A percentile compares a stretch with the other conserved stretches of the same genome.
Conservation (phyloP, 306 rosid species). For the Lablab purpureus region DNA sequence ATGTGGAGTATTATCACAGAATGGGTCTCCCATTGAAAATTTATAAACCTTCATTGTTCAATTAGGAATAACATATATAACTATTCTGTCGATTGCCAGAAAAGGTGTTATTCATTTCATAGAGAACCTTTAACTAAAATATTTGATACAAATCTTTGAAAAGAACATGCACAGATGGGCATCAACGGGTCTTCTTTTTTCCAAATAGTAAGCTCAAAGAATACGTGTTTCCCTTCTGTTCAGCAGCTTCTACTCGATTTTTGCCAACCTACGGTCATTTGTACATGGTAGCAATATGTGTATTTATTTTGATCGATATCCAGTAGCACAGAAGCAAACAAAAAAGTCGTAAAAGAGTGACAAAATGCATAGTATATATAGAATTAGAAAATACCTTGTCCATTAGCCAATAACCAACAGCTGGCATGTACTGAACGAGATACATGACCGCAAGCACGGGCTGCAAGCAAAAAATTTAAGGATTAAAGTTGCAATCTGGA, state of each 20-base stretch:
- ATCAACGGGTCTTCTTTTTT: constrained; percentile 67
- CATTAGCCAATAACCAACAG: constrained; percentile 90
- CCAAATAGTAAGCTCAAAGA: constrained; percentile 78
- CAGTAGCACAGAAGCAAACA: constrained; percentile 1
- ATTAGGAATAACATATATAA: background rate
- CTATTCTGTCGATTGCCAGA: background rate
- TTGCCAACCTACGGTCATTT: constrained; percentile 67
- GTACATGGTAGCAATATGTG: constrained; percentile 13
- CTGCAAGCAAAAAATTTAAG: constrained; percentile 51
- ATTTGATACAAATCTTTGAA: constrained; percentile 18
- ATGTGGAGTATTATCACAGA: background rate
- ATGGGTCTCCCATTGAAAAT: background rate
- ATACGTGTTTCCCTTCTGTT: constrained; percentile 76
- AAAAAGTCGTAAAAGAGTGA: background rate
- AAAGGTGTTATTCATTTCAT: constrained; percentile 16
- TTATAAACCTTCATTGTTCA: background rate
- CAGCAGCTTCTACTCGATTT: constrained; percentile 85
- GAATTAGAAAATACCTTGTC: constrained; percentile 73
- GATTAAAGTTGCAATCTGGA: constrained; percentile 17
- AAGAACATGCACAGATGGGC: constrained; percentile 5
- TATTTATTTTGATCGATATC: background rate
- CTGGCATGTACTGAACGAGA: constrained; percentile 90
- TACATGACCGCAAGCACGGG: constrained; percentile 92
- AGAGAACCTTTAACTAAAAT: constrained; percentile 19
- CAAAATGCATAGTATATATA: constrained; percentile 16